phyloP scores from a whole-genome alignment of 169 alveolate genomes.

The Toxoplasma gondii region DNA sequence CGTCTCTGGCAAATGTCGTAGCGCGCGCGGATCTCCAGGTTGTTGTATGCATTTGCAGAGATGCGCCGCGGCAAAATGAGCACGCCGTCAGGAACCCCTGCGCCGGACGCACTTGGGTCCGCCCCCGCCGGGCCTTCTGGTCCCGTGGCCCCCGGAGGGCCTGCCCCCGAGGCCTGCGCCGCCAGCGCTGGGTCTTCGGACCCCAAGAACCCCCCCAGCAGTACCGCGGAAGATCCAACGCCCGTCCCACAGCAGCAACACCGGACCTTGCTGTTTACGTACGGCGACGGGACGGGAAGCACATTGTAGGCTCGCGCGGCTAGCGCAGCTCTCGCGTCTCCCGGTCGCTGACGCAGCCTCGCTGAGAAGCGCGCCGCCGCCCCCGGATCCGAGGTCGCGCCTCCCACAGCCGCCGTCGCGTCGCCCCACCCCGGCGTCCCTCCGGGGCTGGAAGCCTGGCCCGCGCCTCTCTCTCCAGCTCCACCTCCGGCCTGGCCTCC shows the following conservation, averaged over 20 bases:
- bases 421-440: background rate
- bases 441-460: background rate
- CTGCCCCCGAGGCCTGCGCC: background rate
- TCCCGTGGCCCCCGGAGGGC: background rate
- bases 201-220: background rate
- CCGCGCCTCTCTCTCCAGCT: background rate
- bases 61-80: conserved; percentile 29
- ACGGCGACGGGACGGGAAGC: background rate
- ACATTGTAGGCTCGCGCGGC: background rate
- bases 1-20: conserved; percentile 49
- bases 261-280: background rate
- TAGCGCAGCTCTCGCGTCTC: background rate
- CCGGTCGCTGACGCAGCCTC: conserved; percentile 4
- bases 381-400: background rate
- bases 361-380: conserved; percentile 10
- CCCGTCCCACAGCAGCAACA: background rate
- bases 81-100: background rate
- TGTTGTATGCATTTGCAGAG: background rate
- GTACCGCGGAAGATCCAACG: background rate
- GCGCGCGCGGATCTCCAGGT: conserved; percentile 56
- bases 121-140: background rate
- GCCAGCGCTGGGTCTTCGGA: background rate
- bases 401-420: background rate
- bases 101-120: background rate
- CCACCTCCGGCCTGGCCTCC: background rate